Conservation (phyloP, 768 basidiomycete genomes). For the Tricholoma hemisulphureum region DNA sequence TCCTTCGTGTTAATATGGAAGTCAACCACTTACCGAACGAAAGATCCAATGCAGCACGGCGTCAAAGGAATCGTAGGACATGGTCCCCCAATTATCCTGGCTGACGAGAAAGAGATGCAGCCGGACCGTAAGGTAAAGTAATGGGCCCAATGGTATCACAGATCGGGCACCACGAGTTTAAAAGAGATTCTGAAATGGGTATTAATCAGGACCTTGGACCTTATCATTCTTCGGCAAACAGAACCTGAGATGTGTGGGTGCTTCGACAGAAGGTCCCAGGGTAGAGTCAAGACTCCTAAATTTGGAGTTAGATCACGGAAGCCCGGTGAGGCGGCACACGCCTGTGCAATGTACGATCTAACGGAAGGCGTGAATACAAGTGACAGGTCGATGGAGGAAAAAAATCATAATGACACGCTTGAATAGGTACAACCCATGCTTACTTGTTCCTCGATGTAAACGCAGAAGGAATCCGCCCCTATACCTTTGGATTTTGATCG, state of each 20-base stretch:
- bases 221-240: constrained; percentile 33
- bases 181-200: constrained; percentile 32
- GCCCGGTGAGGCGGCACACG: constrained; percentile 26
- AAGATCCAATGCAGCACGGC: constrained; percentile 80
- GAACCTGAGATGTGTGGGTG: constrained; percentile 19
- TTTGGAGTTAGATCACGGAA: constrained; percentile 29
- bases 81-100: constrained; percentile 35
- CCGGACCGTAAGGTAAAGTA: constrained; percentile 35
- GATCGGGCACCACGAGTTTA: constrained; percentile 34
- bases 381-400: constrained; percentile 20
- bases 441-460: constrained; percentile 22
- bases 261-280: constrained; percentile 20
- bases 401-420: constrained; percentile 21
- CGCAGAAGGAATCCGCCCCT: constrained; percentile 24
- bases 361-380: constrained; percentile 19
- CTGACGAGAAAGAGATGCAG: constrained; percentile 27
- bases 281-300: constrained; percentile 27
- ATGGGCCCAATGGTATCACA: constrained; percentile 27
- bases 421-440: constrained; percentile 22
- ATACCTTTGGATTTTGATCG: constrained; percentile 30
- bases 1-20: background rate
- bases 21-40: constrained; percentile 50
- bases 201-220: constrained; percentile 23
- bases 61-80: constrained; percentile 82
- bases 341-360: constrained; percentile 14